A percentile compares a stretch with the other conserved stretches of the same genome.
These are phyloP conservation scores for Buxus sempervirens DNA, from an alignment of 164 flowering plant species.

Conservation along the genomic window DNA sequence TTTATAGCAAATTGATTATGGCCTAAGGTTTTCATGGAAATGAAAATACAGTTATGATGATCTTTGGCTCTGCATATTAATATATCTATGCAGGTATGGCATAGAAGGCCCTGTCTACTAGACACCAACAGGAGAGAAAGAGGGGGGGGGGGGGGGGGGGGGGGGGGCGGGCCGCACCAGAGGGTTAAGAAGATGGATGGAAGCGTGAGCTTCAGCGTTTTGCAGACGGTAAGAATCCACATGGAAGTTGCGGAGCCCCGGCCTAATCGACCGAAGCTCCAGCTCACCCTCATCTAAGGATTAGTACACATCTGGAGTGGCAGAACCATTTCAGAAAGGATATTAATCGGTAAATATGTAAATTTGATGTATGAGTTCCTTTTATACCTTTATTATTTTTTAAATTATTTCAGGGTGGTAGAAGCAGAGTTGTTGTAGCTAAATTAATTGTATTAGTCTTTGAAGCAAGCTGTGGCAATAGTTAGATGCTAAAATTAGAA, in stretches of 20 bases:
- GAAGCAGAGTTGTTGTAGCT: too few species aligned
- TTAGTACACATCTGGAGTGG: too few species aligned
- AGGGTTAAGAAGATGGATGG: conserved; percentile 71
- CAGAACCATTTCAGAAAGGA: too few species aligned
- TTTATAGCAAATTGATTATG: neutral
- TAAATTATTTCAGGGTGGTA: too few species aligned
- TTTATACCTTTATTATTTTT: too few species aligned
- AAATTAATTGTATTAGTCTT: too few species aligned
- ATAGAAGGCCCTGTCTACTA: conserved; percentile 92
- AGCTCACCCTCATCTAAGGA: conserved; percentile 55
- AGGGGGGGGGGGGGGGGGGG: conserved; percentile 57
- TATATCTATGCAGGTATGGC: conserved; percentile 53
- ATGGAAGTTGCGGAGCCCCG: conserved; percentile 95
- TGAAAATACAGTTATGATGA: neutral
- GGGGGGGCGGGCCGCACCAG: conserved; percentile 82
- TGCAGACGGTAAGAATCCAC: conserved; percentile 71
- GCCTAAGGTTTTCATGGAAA: neutral
- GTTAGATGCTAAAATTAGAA: too few species aligned
- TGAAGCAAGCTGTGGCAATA: too few species aligned
- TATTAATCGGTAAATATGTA: too few species aligned
- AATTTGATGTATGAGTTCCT: too few species aligned
- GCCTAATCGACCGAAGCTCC: conserved; percentile 89
- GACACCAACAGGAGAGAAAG: conserved; percentile 47
- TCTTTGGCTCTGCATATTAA: too few species aligned
- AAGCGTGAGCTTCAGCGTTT: conserved; percentile 51